Percentiles rank a stretch among this genome's conserved stretches.
phyloP scores from a whole-genome alignment of 257 asterid genomes.

The Lycium barbarum region DNA sequence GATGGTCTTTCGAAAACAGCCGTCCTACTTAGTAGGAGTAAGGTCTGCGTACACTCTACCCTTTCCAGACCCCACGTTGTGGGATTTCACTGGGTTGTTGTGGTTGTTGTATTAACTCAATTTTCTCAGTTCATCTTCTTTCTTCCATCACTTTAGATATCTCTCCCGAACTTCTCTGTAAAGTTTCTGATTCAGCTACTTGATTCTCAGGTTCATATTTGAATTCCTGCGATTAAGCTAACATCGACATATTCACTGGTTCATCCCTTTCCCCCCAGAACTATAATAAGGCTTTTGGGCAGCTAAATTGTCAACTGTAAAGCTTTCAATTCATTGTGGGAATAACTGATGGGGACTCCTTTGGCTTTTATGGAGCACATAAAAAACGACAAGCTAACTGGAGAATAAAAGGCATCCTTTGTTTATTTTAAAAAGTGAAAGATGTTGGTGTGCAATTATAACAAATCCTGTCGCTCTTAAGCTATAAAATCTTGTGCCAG shows the following conservation, averaged over 20 bases:
- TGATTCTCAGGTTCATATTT: background rate
- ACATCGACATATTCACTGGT: background rate
- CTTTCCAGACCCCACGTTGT: too few relatives aligned
- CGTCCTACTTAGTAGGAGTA: too few relatives aligned
- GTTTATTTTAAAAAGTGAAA: background rate
- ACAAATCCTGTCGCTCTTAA: background rate
- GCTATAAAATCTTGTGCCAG: background rate
- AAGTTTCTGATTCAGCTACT: background rate
- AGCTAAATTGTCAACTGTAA: background rate
- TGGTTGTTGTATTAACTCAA: too few relatives aligned
- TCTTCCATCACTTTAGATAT: too few relatives aligned
- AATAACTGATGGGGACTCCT: too few relatives aligned
- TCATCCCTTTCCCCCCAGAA: background rate
- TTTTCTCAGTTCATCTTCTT: too few relatives aligned
- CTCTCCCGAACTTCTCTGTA: background rate
- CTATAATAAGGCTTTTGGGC: background rate
- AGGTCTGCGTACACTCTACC: too few relatives aligned
- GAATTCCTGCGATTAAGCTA: background rate
- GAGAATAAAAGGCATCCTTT: background rate
- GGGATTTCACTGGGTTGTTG: too few relatives aligned
- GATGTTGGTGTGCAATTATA: background rate
- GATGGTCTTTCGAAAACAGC: too few relatives aligned
- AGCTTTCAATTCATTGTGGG: background rate
- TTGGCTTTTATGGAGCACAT: background rate
- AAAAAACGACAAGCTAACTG: background rate